Base-by-base conservation (phyloP, 352 stramenopile genomes). In the Pythium dissotocum region DNA sequence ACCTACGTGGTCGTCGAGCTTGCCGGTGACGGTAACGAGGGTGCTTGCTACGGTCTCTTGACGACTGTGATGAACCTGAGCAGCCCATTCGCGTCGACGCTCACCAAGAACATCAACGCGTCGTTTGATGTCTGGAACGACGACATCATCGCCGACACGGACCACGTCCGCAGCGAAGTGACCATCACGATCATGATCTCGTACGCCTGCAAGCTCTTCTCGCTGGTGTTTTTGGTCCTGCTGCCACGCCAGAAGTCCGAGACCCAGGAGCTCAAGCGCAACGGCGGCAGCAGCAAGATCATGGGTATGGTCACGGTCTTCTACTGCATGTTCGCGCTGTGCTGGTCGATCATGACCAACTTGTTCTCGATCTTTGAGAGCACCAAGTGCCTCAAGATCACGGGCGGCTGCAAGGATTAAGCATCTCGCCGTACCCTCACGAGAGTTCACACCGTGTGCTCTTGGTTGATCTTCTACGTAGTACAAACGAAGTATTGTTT, bases 21-120 rank as follows among this genome's bases (percentile, higher is more conserved):
- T 2, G 70, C 66, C 2, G 70, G 69, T 28, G 65, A 74, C 18
- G 71, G 71, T 49, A 77, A 77, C 59, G 71, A 77, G 48, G 71
- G 71, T 21, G 67, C 61, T 4, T 46, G 56, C 36, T 77, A 73
- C 64, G 71, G 71, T 53, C 55, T 77, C 24, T 44, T 77, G 46
- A 77, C 71, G 14, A 77, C 71, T n/a, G 63, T 75, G 40, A 67
- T 69, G 44, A 75, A 75, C 65, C 35, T 75, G 16, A 53, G 53
- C 24, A 57, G 33, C n/a, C 69, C 69, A 49, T 75, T 75, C 56
- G 65, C 69, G 46, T 36, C 68, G 14, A 64, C 63, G n/a, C 61
- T 75, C 40, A 71, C 69, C 30, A 65, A 61, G 54, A 71, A 74
- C 51, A 59, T 74, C 40, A 63, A 74, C 53, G 26, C 68, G 49